A percentile compares a stretch with the other conserved stretches of the same genome.
Conservation (phyloP, 768 basidiomycete genomes). For the Tulasnella sp. region DNA sequence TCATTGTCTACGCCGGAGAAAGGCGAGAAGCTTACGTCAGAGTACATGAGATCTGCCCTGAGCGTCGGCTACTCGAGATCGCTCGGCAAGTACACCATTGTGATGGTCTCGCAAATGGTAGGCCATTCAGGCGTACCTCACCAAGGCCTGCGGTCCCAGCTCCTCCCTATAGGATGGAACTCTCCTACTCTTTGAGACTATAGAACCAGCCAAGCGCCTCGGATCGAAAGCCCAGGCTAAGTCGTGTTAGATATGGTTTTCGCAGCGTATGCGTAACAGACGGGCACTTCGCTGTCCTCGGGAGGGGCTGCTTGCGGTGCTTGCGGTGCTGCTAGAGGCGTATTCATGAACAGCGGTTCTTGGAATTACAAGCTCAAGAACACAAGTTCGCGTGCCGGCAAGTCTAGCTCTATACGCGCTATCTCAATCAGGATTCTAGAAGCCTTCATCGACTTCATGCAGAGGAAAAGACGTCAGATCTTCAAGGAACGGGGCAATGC, state of each 20-base stretch:
- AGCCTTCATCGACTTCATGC: constrained; percentile 86
- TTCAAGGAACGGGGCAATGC: constrained; percentile 82
- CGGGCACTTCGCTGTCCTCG: constrained; percentile 72
- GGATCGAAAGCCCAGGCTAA: constrained; percentile 87
- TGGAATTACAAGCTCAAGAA: constrained; percentile 91
- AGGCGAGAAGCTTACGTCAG: constrained; percentile 91
- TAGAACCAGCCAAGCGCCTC: constrained; percentile 90
- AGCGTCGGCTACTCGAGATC: constrained; percentile 65
- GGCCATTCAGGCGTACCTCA: constrained; percentile 83
- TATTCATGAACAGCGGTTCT: constrained; percentile 92
- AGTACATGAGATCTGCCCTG: constrained; percentile 85
- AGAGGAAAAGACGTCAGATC: constrained; percentile 73
- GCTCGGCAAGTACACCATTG: no score
- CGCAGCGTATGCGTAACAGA: constrained; percentile 71
- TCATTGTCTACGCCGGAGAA: constrained; percentile 95
- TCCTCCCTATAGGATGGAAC: constrained; percentile 83
- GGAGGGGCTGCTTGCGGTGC: constrained; percentile 49
- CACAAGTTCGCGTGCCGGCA: constrained; percentile 86
- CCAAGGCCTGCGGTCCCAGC: constrained; percentile 91
- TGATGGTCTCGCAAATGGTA: constrained; percentile 81
- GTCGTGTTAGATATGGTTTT: constrained; percentile 81
- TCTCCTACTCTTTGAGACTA: constrained; percentile 78
- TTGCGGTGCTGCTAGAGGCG: constrained; percentile 54
- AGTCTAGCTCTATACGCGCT: constrained; percentile 93
- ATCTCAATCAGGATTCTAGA: constrained; percentile 86